These are phyloP conservation scores for Sisymbrium irio DNA, from an alignment of 345 rosid genomes.

Conservation along the genomic window DNA sequence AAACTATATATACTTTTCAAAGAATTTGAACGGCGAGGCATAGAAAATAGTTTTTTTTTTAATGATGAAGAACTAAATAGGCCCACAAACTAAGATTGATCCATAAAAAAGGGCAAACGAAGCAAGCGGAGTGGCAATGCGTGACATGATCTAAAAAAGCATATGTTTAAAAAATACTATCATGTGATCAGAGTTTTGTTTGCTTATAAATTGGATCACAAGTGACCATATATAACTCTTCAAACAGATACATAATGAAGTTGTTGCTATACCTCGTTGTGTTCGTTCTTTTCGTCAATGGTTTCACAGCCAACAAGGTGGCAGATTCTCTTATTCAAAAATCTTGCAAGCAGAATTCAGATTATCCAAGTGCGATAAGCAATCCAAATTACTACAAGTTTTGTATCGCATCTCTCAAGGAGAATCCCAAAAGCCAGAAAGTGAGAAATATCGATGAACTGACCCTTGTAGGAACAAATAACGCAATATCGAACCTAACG, in stretches of 20 bases:
- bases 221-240: not conserved
- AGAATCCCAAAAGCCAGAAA: conserved; percentile 30
- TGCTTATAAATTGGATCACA: conserved; percentile 20
- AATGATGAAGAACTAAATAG: too few relatives aligned
- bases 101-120: too few relatives aligned
- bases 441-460: conserved; percentile 26
- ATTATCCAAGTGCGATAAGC: conserved; percentile 19
- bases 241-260: not conserved
- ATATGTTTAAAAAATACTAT: not conserved
- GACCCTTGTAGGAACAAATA: conserved; percentile 1
- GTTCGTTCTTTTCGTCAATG: conserved; percentile 3
- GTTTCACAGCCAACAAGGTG: not conserved
- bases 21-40: too few relatives aligned
- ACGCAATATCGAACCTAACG: conserved; percentile 32
- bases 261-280: not conserved
- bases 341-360: conserved; percentile 21
- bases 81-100: too few relatives aligned
- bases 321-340: conserved; percentile 5
- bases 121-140: too few relatives aligned
- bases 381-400: conserved; percentile 16
- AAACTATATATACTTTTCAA: too few relatives aligned
- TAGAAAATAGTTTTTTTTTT: too few relatives aligned
- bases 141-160: too few relatives aligned
- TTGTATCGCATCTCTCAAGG: conserved; percentile 34
- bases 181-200: not conserved